phyloP scores from a whole-genome alignment of 805 yeast species.

The Tanozyma kutaoensis region DNA sequence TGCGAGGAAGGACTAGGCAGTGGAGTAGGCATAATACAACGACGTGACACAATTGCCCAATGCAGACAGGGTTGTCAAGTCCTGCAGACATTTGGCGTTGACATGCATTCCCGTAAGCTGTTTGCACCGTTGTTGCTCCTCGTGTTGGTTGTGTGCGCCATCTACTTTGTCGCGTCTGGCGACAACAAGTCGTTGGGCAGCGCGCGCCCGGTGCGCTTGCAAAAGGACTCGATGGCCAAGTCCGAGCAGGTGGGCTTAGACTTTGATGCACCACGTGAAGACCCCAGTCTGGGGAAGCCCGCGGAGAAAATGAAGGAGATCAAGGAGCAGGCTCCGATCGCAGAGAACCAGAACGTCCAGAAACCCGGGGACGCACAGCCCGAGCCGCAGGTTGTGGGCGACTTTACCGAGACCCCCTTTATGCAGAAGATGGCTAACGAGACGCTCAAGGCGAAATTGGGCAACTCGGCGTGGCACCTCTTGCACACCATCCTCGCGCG shows the following conservation, averaged over 20 bases:
- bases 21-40: too few relatives aligned
- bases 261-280: too few relatives aligned
- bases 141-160: constrained; percentile 5
- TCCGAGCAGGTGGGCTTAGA: too few relatives aligned
- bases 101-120: too few relatives aligned
- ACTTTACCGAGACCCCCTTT: constrained; percentile 35
- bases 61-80: too few relatives aligned
- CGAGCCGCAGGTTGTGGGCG: constrained; percentile 1
- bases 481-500: constrained; percentile 88
- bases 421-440: constrained; percentile 95
- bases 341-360: not conserved
- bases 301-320: not conserved
- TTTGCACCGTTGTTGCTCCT: constrained; percentile 4
- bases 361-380: not conserved
- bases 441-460: constrained; percentile 70
- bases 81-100: too few relatives aligned
- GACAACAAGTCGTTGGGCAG: constrained; percentile 5
- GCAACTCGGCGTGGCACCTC: constrained; percentile 81
- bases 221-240: not conserved
- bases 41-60: too few relatives aligned
- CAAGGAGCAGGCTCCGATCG: not conserved
- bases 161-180: constrained; percentile 8
- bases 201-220: not conserved
- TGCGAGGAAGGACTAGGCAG: constrained; percentile 11
- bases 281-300: too few relatives aligned